These are phyloP conservation scores for Ascoidea rubescens DNA, from an alignment of 805 yeast species.

Conservation along the genomic window DNA sequence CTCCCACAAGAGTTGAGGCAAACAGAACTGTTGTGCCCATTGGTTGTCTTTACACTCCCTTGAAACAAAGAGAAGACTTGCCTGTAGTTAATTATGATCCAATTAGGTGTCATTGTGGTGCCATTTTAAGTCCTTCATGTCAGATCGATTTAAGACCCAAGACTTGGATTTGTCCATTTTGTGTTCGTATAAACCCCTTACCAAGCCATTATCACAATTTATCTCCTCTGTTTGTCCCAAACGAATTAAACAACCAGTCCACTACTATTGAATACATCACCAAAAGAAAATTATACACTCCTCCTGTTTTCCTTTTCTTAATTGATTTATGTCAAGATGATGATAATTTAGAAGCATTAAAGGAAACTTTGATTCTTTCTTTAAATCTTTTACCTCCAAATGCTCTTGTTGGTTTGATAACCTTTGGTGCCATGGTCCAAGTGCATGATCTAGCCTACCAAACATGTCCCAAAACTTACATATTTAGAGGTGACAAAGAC, in stretches of 20 bases:
- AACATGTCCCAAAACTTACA: constrained; percentile 57
- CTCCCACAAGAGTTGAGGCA: constrained; percentile 80
- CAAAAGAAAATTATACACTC: constrained; percentile 64
- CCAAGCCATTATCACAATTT: constrained; percentile 74
- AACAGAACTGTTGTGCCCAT: constrained; percentile 87
- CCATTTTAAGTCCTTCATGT: constrained; percentile 79
- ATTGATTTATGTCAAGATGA: constrained; percentile 84
- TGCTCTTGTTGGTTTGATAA: constrained; percentile 74
- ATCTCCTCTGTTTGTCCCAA: constrained; percentile 64
- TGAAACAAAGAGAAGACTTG: constrained; percentile 62
- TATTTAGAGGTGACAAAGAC: constrained; percentile 84
- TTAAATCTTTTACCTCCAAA: constrained; percentile 70
- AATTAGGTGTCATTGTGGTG: constrained; percentile 72
- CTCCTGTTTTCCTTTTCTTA: constrained; percentile 78
- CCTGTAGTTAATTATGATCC: constrained; percentile 81
- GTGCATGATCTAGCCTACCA: constrained; percentile 71
- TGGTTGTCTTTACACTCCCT: constrained; percentile 91
- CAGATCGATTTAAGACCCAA: constrained; percentile 62
- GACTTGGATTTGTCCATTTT: constrained; percentile 78
- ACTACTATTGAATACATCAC: constrained; percentile 80
- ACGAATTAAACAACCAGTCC: constrained; percentile 55
- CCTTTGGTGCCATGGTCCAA: constrained; percentile 83
- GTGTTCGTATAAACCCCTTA: constrained; percentile 63
- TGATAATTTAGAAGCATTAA: constrained; percentile 73
- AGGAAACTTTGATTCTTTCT: constrained; percentile 65